These are phyloP conservation scores for Umbelopsis ramanniana DNA, from an alignment of 192 early-diverging fungal species.

Conservation along the genomic window DNA sequence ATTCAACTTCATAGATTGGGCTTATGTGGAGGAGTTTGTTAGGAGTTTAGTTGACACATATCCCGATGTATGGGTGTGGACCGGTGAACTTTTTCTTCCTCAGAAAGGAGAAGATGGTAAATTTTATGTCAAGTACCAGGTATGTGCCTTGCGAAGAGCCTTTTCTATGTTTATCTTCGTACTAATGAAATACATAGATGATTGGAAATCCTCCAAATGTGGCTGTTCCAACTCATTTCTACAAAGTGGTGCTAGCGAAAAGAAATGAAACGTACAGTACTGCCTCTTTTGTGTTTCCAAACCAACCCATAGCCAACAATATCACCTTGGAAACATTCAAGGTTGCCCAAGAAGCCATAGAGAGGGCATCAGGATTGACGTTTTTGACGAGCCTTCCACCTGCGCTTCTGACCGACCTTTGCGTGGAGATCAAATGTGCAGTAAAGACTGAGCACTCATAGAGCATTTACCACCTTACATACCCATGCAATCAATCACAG, in stretches of 20 bases:
- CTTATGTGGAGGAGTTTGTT: constrained; percentile 55
- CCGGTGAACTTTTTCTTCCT: constrained; percentile 63
- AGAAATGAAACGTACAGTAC: constrained; percentile 48
- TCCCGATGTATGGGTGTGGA: constrained; percentile 60
- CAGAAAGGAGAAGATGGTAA: constrained; percentile 67
- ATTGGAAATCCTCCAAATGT: constrained; percentile 71
- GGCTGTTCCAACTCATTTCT: constrained; percentile 70
- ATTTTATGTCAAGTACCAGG: constrained; percentile 81
- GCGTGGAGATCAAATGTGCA: constrained; percentile 47
- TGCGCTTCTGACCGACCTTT: constrained; percentile 43
- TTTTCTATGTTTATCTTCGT: constrained; percentile 38
- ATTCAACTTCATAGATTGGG: constrained; percentile 49
- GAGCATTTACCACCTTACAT: too few species aligned
- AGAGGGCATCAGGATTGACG: constrained; percentile 67
- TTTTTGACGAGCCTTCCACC: constrained; percentile 58
- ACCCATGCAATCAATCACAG: too few species aligned
- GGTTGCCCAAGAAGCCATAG: constrained; percentile 71
- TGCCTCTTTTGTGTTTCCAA: constrained; percentile 84
- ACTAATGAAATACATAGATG: constrained; percentile 47
- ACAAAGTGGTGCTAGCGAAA: constrained; percentile 45
- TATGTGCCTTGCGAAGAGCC: background rate
- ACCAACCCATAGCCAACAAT: constrained; percentile 65
- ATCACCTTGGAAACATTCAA: constrained; percentile 66
- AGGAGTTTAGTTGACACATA: constrained; percentile 48
- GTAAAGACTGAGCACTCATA: background rate